Base-by-base conservation (phyloP, 192 early-diverging fungal genomes). In the Entomortierella lignicola region DNA sequence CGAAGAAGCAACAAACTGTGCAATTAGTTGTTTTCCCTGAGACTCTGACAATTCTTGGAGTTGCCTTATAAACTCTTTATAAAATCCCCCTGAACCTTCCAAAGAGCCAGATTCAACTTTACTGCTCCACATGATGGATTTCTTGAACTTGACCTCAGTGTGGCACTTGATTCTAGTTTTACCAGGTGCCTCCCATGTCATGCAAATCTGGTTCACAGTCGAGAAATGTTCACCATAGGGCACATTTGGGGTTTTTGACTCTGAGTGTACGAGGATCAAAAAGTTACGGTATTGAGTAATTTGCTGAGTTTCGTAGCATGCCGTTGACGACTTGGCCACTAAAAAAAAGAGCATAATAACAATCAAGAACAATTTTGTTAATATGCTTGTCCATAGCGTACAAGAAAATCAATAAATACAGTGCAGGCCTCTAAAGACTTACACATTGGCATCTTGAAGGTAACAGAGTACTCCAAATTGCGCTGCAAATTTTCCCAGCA, bases 391-490 rank as follows among this genome's bases (percentile, higher is more conserved):
- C 17, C 15, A 47, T 20, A 47, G 4, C 6, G 6, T 42, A 6
- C 6, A 6, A 10, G 13, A 42, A 42, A 42, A 42, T 13, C 39
- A 42, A 42, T 6, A 42, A 13, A 25, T 18, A 13, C n/a, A n/a
- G n/a, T 0, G 10, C 15, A 5, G 3, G 31, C 50, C n/a, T 57
- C 20, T 31, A 20, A 5, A 47, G 1, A 52, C 71, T 58, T 65
- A 72, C 71, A 23, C 44, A 71, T 71, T 11, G 71, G 71, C 17
- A 72, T 55, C 23, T 72, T 72, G 39, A 72, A 72, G 1, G 63
- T 41, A 0, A 72, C 71, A 31, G 62, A 72, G 37, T 72, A 72
- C 48, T 72, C 71, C 18, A 65, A 26, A 17, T 48, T 53, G 18
- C 63, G 72, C 25, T 62, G 59, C 47, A 44, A 34, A 31, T 30